phyloP scores from a whole-genome alignment of 345 rosid species.

The Populus pruinosa region DNA sequence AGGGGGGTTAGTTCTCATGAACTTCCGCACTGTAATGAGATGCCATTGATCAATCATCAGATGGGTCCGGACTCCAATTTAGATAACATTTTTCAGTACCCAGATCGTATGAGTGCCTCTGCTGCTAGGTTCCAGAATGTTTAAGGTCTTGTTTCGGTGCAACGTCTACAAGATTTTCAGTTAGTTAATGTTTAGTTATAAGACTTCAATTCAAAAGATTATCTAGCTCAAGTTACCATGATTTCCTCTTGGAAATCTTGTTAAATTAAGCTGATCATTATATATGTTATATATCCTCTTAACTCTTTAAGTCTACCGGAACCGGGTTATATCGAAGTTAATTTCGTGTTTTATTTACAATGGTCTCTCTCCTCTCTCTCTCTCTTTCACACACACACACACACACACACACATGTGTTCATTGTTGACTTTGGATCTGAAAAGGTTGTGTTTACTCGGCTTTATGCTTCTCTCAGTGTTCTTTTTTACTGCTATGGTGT shows the following conservation, averaged over 20 bases:
- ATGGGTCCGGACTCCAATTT: slow-evolving; percentile 22
- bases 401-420: neutral
- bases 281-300: no score
- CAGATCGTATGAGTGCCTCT: slow-evolving; percentile 29
- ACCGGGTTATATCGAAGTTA: neutral
- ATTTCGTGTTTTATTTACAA: neutral
- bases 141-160: neutral
- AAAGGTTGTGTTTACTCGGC: neutral
- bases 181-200: neutral
- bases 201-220: neutral
- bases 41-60: slow-evolving; percentile 17
- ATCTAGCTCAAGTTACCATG: neutral
- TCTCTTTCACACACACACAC: no score
- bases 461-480: neutral
- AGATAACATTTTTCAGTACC: slow-evolving; percentile 40
- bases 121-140: slow-evolving; percentile 41
- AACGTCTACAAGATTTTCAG: neutral
- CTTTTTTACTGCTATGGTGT: neutral
- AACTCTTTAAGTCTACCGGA: no score
- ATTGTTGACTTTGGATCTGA: neutral
- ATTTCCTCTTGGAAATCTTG: neutral
- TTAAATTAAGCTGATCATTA: no score
- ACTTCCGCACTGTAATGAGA: neutral
- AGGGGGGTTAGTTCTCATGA: slow-evolving; percentile 19
- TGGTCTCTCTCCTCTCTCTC: neutral